phyloP scores from a whole-genome alignment of 2,329 filamentous ascomycete genomes.

The Neospermospora avenae region DNA sequence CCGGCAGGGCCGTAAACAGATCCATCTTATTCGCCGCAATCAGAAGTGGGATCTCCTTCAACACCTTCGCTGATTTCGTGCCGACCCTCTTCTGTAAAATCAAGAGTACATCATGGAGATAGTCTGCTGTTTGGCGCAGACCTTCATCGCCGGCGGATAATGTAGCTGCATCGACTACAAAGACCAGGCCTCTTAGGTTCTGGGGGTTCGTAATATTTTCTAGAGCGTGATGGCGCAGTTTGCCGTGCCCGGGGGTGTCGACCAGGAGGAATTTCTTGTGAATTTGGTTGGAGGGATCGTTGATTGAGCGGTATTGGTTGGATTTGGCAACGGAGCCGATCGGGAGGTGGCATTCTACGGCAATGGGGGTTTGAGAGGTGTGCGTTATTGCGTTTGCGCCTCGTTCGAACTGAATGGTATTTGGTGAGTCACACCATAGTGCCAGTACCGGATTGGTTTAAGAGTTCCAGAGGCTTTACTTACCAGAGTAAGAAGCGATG shows the following conservation, averaged over 20 bases:
- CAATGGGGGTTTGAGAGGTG: slow-evolving; percentile 58
- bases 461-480: slow-evolving; percentile 62
- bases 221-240: slow-evolving; percentile 73
- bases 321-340: slow-evolving; percentile 49
- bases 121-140: slow-evolving; percentile 72
- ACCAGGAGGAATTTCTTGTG: slow-evolving; percentile 72
- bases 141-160: slow-evolving; percentile 53
- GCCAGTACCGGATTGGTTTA: background rate
- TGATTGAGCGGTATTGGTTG: slow-evolving; percentile 61
- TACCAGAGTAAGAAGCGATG: slow-evolving; percentile 77
- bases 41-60: slow-evolving; percentile 66
- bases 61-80: slow-evolving; percentile 53
- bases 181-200: slow-evolving; percentile 72
- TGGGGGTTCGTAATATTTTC: slow-evolving; percentile 43
- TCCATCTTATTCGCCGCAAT: slow-evolving; percentile 95
- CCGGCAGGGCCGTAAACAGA: slow-evolving; percentile 86
- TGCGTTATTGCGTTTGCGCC: slow-evolving; percentile 47
- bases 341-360: slow-evolving; percentile 54
- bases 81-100: slow-evolving; percentile 68
- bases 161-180: slow-evolving; percentile 80
- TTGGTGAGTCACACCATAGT: slow-evolving; percentile 12
- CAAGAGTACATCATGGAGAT: slow-evolving; percentile 87
- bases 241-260: slow-evolving; percentile 94
- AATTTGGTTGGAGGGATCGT: slow-evolving; percentile 55
- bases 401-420: slow-evolving; percentile 47